These are phyloP conservation scores for Penicillium pulvis DNA, from an alignment of 495 filamentous ascomycete species.

Conservation along the genomic window DNA sequence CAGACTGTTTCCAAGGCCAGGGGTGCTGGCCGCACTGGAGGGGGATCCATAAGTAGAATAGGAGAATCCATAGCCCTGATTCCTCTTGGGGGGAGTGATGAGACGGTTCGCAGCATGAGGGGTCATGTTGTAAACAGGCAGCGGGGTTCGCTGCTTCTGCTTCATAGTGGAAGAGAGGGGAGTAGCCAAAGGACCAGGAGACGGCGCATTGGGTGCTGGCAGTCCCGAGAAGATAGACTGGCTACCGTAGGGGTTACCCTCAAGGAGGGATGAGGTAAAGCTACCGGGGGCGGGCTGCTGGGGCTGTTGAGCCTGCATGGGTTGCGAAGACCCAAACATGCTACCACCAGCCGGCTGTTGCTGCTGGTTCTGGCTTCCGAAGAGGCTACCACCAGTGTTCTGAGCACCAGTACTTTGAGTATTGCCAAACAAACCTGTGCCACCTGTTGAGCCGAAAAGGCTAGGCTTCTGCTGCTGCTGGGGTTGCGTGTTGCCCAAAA, in stretches of 20 bases:
- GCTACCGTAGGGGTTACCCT: slow-evolving; percentile 78
- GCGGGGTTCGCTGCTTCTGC: slow-evolving; percentile 69
- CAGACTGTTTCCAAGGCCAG: slow-evolving; percentile 64
- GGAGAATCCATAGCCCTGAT: slow-evolving; percentile 77
- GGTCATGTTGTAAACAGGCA: slow-evolving; percentile 88
- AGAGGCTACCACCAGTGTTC: slow-evolving; percentile 32
- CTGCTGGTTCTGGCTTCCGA: slow-evolving; percentile 65
- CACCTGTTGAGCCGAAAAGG: slow-evolving; percentile 38
- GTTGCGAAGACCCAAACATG: slow-evolving; percentile 66
- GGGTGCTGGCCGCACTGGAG: slow-evolving; percentile 69
- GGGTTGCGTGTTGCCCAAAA: slow-evolving; percentile 39
- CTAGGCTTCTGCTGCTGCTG: slow-evolving; percentile 55
- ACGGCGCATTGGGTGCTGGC: slow-evolving; percentile 59
- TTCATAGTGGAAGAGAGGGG: slow-evolving; percentile 75
- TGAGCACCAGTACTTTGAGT: slow-evolving; percentile 33
- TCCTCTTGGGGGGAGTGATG: slow-evolving; percentile 74
- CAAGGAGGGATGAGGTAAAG: slow-evolving; percentile 76
- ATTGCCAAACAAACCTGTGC: slow-evolving; percentile 49
- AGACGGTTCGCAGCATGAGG: slow-evolving; percentile 75
- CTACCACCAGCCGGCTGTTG: slow-evolving; percentile 58
- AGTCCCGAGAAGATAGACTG: slow-evolving; percentile 76
- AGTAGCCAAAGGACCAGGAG: slow-evolving; percentile 82
- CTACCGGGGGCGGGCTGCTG: slow-evolving; percentile 58
- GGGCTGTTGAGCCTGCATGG: slow-evolving; percentile 42
- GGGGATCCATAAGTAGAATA: slow-evolving; percentile 89